Evolutionary conservation across 768 basidiomycete genomes (phyloP).

Genomic region (Rubroboletus pulcherrimus): DNA sequence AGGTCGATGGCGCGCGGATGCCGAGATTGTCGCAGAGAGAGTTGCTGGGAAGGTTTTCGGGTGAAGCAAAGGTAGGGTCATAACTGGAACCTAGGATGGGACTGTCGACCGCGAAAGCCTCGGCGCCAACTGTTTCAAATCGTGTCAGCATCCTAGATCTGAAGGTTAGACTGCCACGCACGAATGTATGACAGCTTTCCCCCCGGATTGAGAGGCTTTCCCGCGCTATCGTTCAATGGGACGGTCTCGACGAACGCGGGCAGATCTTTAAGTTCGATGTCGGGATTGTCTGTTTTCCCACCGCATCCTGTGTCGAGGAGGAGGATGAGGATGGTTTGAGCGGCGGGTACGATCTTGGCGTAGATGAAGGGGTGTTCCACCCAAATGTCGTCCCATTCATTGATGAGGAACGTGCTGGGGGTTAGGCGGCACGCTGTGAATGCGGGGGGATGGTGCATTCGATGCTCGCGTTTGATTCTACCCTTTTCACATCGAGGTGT

Average conservation of each 20-base stretch:
- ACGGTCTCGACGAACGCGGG: conserved; percentile 49
- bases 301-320: conserved; percentile 56
- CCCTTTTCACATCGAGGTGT: background rate
- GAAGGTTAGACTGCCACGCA: conserved; percentile 29
- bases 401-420: conserved; percentile 40
- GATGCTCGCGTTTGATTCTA: background rate
- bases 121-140: conserved; percentile 40
- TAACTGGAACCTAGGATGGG: conserved; percentile 47
- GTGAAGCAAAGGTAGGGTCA: conserved; percentile 42
- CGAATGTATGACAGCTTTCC: conserved; percentile 46
- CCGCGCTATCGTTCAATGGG: conserved; percentile 39
- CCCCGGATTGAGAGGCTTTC: conserved; percentile 41
- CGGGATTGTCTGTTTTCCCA: conserved; percentile 39
- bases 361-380: conserved; percentile 55
- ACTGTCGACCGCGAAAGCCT: conserved; percentile 47
- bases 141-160: background rate
- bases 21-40: conserved; percentile 43
- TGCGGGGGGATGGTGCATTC: conserved; percentile 15
- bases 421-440: conserved; percentile 37
- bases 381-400: conserved; percentile 50
- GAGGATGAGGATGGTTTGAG: conserved; percentile 42
- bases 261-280: conserved; percentile 40
- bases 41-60: conserved; percentile 39
- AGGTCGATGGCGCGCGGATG: conserved; percentile 36
- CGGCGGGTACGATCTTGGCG: conserved; percentile 39